These are phyloP conservation scores for Schizonepeta tenuifolia DNA, from an alignment of 257 asterid species.

Conservation along the genomic window DNA sequence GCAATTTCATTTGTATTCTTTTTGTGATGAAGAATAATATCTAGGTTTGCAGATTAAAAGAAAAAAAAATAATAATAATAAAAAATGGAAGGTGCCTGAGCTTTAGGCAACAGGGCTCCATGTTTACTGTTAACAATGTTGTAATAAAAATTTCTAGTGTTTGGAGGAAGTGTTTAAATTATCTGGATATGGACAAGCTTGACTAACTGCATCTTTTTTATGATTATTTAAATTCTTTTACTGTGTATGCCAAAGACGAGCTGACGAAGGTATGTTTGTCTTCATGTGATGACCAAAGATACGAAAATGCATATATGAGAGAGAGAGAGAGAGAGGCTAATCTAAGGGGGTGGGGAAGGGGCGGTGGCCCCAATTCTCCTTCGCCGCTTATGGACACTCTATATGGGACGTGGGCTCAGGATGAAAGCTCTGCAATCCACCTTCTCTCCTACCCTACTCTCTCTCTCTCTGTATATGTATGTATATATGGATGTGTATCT, in stretches of 20 bases:
- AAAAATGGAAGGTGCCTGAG: not conserved
- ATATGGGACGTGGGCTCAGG: conserved; percentile 54
- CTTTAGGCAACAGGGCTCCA: conserved; percentile 45
- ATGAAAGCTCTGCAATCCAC: conserved; percentile 45
- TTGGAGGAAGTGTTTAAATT: conserved; percentile 20
- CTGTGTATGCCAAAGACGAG: conserved; percentile 45
- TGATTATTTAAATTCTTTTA: conserved; percentile 42
- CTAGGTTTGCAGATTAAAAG: not conserved
- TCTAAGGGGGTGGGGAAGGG: conserved; percentile 32
- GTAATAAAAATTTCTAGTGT: conserved; percentile 20
- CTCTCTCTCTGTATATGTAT: conserved; percentile 1
- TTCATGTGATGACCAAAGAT: conserved; percentile 47
- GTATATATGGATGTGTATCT: not conserved
- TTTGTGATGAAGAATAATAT: not conserved
- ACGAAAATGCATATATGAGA: conserved; percentile 30
- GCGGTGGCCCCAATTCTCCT: conserved; percentile 50
- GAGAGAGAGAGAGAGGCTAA: not conserved
- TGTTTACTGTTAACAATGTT: conserved; percentile 41
- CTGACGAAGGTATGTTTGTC: conserved; percentile 62
- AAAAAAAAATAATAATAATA: not conserved
- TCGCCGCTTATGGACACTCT: conserved; percentile 59
- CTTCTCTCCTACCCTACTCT: conserved; percentile 30
- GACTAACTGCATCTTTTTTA: conserved; percentile 26
- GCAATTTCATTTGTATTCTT: not conserved
- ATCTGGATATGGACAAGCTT: conserved; percentile 35